Evolutionary conservation across 345 rosid genomes (phyloP), one percentile per base, ranked within the genome.

Genomic region (Alliaria petiolata): DNA sequence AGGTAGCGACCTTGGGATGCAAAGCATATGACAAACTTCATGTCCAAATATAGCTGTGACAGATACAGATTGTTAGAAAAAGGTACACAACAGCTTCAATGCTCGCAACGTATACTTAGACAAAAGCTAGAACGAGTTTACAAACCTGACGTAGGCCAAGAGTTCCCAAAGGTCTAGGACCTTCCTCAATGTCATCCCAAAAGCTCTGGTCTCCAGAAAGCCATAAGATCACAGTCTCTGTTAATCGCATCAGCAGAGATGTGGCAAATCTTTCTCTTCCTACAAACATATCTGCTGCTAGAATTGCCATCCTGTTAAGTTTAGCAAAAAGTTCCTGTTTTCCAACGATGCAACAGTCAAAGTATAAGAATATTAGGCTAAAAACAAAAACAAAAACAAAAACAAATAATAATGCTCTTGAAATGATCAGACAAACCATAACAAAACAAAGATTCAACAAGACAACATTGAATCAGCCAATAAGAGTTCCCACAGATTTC

Each of bases 101-200:
- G 36, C 46, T 19, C 4, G 50, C 14, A 47, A 14, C 45, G 19
- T 12, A 40, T 53, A 9, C 39, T 8, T 49, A 33, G 2, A 33
- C 7, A 70, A 6, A 73, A 57, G 72, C 19, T 69, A 38, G 53
- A 76, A 57, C 33, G 67, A 55, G 71, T 64, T 64, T 25, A 17
- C 79, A 14, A 76, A 82, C 99, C 85, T 95, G 97, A 42, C 83
- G 98, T 62, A 92, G 79, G 74, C 98, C 99, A 76, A 87, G 86
- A 80, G 96, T 85, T 69, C 96, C 98, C 73, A 95, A 76, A 42
- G 96, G 87, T 83, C 85, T 85, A 46, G 96, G 98, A 53, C 99
- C 99, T 60, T 90, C 96, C 79, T 90, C 98, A 49, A 95, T 92
- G 66, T 95, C 99, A 79, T 88, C 98, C 99, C 99, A 95, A 69